Evolutionary conservation across 1,284 basidiomycete species (phyloP).

Genomic region (Taiwanofungus camphoratus): DNA sequence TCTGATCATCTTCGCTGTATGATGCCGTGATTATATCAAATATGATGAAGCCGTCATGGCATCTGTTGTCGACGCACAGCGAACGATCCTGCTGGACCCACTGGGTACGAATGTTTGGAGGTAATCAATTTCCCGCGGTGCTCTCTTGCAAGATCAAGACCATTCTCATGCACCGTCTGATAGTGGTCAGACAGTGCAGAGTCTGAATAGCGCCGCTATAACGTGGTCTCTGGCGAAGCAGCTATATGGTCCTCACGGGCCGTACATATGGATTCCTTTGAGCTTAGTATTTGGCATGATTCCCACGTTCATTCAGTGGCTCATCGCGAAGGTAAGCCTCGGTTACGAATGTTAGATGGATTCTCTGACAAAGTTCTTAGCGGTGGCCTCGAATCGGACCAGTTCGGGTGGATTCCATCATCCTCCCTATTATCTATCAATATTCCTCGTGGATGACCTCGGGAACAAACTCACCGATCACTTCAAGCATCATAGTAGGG

Average conservation of each 20-base stretch:
- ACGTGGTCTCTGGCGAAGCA: conserved; percentile 60
- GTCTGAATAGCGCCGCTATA: conserved; percentile 52
- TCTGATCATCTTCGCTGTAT: not conserved
- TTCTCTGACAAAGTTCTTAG: conserved; percentile 18
- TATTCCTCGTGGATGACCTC: conserved; percentile 37
- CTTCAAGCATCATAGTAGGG: conserved; percentile 47
- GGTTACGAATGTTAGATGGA: not conserved
- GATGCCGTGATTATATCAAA: not conserved
- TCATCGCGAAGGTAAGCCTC: conserved; percentile 39
- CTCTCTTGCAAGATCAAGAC: too few species aligned
- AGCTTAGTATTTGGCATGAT: conserved; percentile 47
- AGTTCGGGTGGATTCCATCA: conserved; percentile 40
- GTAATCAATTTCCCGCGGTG: too few species aligned
- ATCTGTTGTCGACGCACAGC: conserved; percentile 45
- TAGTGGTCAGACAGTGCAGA: conserved; percentile 23
- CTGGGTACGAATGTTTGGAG: conserved; percentile 54
- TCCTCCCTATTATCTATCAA: conserved; percentile 51
- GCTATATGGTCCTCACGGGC: conserved; percentile 46
- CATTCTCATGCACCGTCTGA: not conserved
- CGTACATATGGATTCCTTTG: conserved; percentile 51
- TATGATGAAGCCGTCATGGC: conserved; percentile 41
- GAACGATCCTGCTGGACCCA: conserved; percentile 45
- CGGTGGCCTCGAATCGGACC: conserved; percentile 47
- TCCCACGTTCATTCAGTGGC: conserved; percentile 45
- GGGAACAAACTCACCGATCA: conserved; percentile 50